These are phyloP conservation scores for Ensete glaucum DNA, from an alignment of 176 grass and related monocot species.

Conservation along the genomic window DNA sequence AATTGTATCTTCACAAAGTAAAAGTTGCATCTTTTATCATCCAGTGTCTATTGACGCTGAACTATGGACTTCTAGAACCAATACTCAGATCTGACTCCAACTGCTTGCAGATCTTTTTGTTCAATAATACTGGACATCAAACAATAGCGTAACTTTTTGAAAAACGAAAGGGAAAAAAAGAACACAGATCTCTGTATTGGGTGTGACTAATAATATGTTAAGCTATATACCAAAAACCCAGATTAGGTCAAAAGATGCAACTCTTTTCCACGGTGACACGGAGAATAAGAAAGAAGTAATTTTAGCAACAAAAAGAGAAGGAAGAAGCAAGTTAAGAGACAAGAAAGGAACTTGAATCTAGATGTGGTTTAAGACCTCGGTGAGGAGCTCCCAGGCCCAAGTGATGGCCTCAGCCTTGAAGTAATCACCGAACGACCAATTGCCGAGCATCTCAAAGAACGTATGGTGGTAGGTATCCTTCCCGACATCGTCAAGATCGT, in stretches of 20 bases:
- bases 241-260: not conserved
- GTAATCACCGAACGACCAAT: conserved; percentile 93
- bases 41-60: no score
- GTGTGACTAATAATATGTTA: no score
- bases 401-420: conserved; percentile 88
- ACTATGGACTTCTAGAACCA: not conserved
- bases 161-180: no score
- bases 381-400: conserved; percentile 95
- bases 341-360: not conserved
- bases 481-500: conserved; percentile 96
- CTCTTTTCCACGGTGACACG: not conserved
- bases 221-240: no score
- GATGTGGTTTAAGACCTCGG: conserved; percentile 25
- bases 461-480: conserved; percentile 99
- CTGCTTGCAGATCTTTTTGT: not conserved
- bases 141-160: not conserved
- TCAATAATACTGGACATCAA: not conserved
- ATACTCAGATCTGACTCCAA: not conserved
- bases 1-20: not conserved
- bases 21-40: no score
- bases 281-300: not conserved
- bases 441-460: conserved; percentile 98
- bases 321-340: not conserved
- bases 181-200: no score
- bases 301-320: not conserved